Base-by-base conservation (phyloP, 306 rosid species). In the Cucumis cinereus region DNA sequence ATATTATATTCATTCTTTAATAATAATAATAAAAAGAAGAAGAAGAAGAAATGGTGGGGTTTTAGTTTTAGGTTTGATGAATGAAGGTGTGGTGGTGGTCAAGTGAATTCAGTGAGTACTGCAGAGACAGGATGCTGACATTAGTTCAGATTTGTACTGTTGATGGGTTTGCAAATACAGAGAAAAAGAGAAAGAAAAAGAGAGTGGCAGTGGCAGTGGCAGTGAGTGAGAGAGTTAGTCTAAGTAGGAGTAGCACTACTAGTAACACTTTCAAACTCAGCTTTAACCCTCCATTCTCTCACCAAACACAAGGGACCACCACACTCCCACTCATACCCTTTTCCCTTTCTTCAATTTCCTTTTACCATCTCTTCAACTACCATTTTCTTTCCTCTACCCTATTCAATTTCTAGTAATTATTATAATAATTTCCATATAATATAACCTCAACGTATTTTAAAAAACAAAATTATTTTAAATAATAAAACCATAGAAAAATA, bases 81-180 rank as follows among this genome's bases (percentile, higher is more conserved):
- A 79, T 17, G 77, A 81, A 67, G 77, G 80, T 81, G 86, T 17
- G 77, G 79, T 60, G 77, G 80, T 81, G 86, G 91, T 86, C 89
- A 86, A 88, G 92, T 84, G 86, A 82, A 82, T 68, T 85, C 87
- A 86, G 91, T 79, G 90, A 87, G 78, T 78, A 83, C 90, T 84
- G 66, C 20, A 60, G 87, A 86, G 84, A 88, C 81, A 85, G 23
- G 49, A 70, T 81, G 86, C 90, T 87, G 93, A 90, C 91, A 90
- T 36, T 78, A 56, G 82, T 52, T 26, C 81, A 82, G 84, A 45
- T 87, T 86, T 87, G 36, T 83, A 87, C 91, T 90, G 92, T 90
- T 26, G 38, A 59, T 59, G 38, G 66, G 38, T 26, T 59, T 59
- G 35, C 66, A 59, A 59, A 12, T 59, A 16, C 66, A 59, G 66